Conservation (phyloP, 2,329 filamentous ascomycete genomes). For the Apiospora rasikravindrae region DNA sequence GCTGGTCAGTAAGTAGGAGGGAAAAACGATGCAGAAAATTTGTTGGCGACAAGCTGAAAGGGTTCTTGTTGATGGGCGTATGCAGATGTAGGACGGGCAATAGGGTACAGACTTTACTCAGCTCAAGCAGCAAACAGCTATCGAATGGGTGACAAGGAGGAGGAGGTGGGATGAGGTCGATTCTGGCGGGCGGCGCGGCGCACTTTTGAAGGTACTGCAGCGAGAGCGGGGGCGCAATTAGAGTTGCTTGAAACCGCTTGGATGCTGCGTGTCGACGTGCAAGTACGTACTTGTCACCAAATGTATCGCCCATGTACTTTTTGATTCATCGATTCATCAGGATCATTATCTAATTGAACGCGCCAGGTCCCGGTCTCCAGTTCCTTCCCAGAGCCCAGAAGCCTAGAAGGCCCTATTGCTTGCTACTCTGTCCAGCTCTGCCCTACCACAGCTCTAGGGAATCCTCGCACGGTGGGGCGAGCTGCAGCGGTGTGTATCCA, state of each 20-base stretch:
- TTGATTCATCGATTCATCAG: not conserved
- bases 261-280: not conserved
- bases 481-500: conserved; percentile 7
- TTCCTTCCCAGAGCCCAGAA: not conserved
- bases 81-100: not conserved
- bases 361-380: not conserved
- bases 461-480: not conserved
- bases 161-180: conserved; percentile 10
- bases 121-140: conserved; percentile 8
- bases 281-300: not conserved
- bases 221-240: conserved; percentile 6
- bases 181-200: conserved; percentile 14
- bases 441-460: conserved; percentile 6
- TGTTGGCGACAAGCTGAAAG: not conserved
- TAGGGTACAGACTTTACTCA: not conserved
- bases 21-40: not conserved
- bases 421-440: conserved; percentile 7
- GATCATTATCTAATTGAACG: not conserved
- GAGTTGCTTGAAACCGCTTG: conserved; percentile 5
- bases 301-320: not conserved
- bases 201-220: conserved; percentile 15
- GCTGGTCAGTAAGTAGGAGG: not conserved
- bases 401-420: conserved; percentile 12
- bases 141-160: not conserved
- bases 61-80: not conserved